These are phyloP conservation scores for Claviceps spartinae DNA, from an alignment of 2,329 filamentous ascomycete species.

Conservation along the genomic window DNA sequence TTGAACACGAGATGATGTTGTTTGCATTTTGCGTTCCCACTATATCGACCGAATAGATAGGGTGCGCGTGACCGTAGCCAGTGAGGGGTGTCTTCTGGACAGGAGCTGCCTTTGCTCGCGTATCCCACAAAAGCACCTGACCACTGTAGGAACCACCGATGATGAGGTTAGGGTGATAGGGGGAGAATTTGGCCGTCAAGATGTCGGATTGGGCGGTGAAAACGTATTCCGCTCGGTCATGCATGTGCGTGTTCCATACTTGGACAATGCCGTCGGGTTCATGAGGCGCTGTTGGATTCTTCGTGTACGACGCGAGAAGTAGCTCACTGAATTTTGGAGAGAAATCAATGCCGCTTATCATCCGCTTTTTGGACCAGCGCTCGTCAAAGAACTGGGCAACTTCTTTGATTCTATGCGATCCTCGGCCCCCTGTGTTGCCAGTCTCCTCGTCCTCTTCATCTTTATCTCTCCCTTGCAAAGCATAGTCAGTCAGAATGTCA, in stretches of 20 bases:
- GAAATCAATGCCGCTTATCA: slow-evolving; percentile 92
- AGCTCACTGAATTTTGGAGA: slow-evolving; percentile 92
- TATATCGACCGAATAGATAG: slow-evolving; percentile 88
- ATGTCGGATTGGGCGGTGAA: slow-evolving; percentile 96
- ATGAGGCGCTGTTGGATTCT: slow-evolving; percentile 87
- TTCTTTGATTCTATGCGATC: slow-evolving; percentile 67
- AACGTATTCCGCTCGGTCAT: slow-evolving; percentile 87
- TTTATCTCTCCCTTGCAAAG: slow-evolving; percentile 59
- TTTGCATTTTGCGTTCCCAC: slow-evolving; percentile 97
- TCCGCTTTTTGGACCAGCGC: slow-evolving; percentile 91
- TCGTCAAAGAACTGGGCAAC: slow-evolving; percentile 89
- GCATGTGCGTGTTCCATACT: slow-evolving; percentile 93
- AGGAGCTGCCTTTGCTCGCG: slow-evolving; percentile 72
- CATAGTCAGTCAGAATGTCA: slow-evolving; percentile 91
- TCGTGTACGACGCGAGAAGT: slow-evolving; percentile 88
- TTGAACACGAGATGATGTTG: slow-evolving; percentile 95
- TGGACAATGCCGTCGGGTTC: slow-evolving; percentile 89
- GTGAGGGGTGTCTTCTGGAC: slow-evolving; percentile 95
- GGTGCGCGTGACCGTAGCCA: slow-evolving; percentile 88
- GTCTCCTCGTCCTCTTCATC: slow-evolving; percentile 73
- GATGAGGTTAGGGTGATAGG: slow-evolving; percentile 92
- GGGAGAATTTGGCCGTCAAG: slow-evolving; percentile 92
- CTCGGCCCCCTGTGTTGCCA: slow-evolving; percentile 56
- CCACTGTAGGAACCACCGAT: slow-evolving; percentile 93
- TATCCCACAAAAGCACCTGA: slow-evolving; percentile 95